phyloP scores from a whole-genome alignment of 148 eudicot genomes.

The Chenopodium formosanum region DNA sequence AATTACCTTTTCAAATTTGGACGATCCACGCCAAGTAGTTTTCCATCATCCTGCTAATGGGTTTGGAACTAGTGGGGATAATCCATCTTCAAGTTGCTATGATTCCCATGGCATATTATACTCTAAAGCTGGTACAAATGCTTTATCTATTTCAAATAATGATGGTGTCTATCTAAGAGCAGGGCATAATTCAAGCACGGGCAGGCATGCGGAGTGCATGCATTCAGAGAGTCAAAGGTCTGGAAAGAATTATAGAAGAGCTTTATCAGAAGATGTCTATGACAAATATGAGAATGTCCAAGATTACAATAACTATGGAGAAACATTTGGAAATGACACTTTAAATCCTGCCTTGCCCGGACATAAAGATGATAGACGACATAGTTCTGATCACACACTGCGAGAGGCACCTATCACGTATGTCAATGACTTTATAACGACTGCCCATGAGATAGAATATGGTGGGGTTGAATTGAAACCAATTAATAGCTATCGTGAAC shows the following conservation, averaged over 20 bases:
- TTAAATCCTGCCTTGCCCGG: conserved; percentile 13
- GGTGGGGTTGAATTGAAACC: conserved; percentile 20
- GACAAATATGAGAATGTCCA: conserved; percentile 8
- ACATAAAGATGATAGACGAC: conserved; percentile 17
- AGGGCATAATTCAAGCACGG: conserved; percentile 6
- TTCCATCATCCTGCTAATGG: conserved; percentile 13
- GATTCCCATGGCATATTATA: conserved; percentile 7
- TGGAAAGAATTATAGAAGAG: neutral
- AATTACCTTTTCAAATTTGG: neutral
- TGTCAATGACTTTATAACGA: conserved; percentile 8
- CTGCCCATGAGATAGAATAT: conserved; percentile 8
- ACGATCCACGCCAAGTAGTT: conserved; percentile 1
- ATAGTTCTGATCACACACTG: conserved; percentile 14
- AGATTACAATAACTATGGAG: conserved; percentile 8
- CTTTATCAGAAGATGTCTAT: conserved; percentile 5
- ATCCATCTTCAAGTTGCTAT: conserved; percentile 1
- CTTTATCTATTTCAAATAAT: neutral
- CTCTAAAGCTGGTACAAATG: neutral
- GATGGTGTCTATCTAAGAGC: conserved; percentile 9
- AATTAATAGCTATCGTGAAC: conserved; percentile 13
- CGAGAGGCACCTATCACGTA: conserved; percentile 22
- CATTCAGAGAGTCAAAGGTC: conserved; percentile 20
- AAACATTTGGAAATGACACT: conserved; percentile 1
- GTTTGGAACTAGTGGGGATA: neutral
- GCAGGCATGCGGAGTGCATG: conserved; percentile 5